Evolutionary conservation across 2,329 filamentous ascomycete species (phyloP).

Genomic region (Paraconiothyrium sp.): DNA sequence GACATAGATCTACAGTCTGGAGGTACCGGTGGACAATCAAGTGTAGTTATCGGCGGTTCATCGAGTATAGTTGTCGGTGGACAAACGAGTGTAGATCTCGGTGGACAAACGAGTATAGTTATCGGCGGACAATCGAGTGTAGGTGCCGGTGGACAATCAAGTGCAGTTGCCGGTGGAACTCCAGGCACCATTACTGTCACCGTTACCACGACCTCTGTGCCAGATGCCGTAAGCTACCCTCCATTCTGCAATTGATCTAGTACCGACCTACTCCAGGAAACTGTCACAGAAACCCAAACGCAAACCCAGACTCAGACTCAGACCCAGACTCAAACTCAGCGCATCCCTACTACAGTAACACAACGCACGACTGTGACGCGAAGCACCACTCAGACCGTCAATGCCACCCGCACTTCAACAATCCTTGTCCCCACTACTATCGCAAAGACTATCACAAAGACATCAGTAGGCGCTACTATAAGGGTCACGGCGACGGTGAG

Average conservation of each 20-base stretch:
- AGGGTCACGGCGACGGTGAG: not conserved
- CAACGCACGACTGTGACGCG: not conserved
- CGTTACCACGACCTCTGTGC: too few relatives aligned
- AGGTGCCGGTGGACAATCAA: not conserved
- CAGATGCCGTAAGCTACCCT: too few relatives aligned
- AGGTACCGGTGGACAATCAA: not conserved
- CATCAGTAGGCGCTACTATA: not conserved
- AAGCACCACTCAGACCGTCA: not conserved
- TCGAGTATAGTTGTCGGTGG: not conserved
- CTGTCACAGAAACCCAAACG: not conserved
- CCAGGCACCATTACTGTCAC: too few relatives aligned
- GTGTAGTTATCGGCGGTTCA: too few relatives aligned
- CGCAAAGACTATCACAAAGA: not conserved
- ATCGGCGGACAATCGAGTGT: not conserved
- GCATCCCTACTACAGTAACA: not conserved
- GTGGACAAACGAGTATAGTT: not conserved
- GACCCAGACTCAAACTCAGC: not conserved
- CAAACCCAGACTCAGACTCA: not conserved
- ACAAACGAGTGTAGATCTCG: not conserved
- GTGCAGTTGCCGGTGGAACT: too few relatives aligned
- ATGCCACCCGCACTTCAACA: not conserved
- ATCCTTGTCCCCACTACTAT: too few relatives aligned
- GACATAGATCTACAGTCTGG: not conserved
- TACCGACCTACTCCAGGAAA: not conserved
- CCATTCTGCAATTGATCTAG: too few relatives aligned